These are phyloP conservation scores for Cladophialophora immunda DNA, from an alignment of 2,329 filamentous ascomycete genomes.

Conservation along the genomic window DNA sequence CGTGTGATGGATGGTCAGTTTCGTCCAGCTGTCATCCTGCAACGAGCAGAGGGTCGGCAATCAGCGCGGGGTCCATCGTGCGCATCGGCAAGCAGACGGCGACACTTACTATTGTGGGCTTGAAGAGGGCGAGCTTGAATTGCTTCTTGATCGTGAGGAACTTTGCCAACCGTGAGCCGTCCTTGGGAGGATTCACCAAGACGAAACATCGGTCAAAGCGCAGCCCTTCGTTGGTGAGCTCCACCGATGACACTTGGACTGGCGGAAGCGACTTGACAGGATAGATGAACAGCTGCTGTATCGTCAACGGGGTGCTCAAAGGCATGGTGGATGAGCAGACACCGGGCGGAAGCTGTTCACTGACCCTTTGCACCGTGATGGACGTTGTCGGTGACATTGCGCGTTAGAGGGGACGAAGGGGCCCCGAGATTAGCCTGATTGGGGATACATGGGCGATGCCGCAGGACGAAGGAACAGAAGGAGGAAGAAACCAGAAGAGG, in stretches of 20 bases:
- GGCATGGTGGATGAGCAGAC: constrained; percentile 1
- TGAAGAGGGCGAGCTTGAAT: constrained; percentile 39
- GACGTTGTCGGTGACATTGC: constrained; percentile 12
- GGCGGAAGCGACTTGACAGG: constrained; percentile 40
- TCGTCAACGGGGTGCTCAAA: constrained; percentile 5
- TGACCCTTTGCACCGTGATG: constrained; percentile 35
- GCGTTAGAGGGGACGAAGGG: neutral
- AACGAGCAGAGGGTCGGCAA: neutral
- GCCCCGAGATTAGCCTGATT: constrained; percentile 15
- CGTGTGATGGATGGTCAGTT: constrained; percentile 38
- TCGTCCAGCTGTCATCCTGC: constrained; percentile 39
- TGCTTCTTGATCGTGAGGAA: constrained; percentile 40
- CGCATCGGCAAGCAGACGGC: neutral
- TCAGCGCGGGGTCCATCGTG: neutral
- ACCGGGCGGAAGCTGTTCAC: neutral
- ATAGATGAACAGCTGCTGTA: constrained; percentile 38
- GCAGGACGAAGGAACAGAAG: constrained; percentile 13
- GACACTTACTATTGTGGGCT: constrained; percentile 31
- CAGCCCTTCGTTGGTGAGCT: constrained; percentile 40
- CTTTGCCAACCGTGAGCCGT: constrained; percentile 33
- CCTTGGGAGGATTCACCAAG: constrained; percentile 37
- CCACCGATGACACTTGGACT: constrained; percentile 38
- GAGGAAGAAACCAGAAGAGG: constrained; percentile 27
- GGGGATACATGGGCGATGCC: constrained; percentile 21
- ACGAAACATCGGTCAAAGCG: constrained; percentile 40